Conservation (phyloP, 78 protist genomes). For the Creolimax fragrantissima region DNA sequence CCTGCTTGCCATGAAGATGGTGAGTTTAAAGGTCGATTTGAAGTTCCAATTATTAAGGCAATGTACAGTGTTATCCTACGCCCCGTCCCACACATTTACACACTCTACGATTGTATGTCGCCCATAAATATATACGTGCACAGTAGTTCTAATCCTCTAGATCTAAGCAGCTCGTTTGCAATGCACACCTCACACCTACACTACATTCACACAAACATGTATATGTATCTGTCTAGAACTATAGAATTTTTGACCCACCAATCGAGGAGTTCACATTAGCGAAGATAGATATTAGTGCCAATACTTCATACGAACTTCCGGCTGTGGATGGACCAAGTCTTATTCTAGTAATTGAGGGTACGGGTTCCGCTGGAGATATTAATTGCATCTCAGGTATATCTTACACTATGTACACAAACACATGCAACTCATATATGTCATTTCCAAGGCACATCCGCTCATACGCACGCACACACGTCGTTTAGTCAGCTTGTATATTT, state of each 20-base stretch:
- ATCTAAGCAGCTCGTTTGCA: neutral
- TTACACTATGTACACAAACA: neutral
- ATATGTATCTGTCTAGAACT: neutral
- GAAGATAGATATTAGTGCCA: neutral
- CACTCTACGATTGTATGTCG: neutral
- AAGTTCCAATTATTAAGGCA: neutral
- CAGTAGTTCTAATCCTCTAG: neutral
- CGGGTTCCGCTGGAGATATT: neutral
- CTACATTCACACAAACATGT: neutral
- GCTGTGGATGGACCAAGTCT: conserved; percentile 15
- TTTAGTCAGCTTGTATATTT: no score
- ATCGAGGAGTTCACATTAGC: conserved; percentile 1
- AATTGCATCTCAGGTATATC: neutral
- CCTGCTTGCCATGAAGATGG: no score
- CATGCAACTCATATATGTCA: neutral
- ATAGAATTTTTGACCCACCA: neutral
- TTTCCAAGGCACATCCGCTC: no score
- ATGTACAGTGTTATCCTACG: neutral
- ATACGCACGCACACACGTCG: no score
- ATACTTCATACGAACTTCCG: neutral
- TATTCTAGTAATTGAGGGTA: neutral
- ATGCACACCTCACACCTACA: neutral
- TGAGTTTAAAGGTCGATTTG: no score
- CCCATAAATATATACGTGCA: neutral
- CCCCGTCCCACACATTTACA: neutral